Conservation (phyloP, 2,329 filamentous ascomycete species). For the Paecilomyces sp. region DNA sequence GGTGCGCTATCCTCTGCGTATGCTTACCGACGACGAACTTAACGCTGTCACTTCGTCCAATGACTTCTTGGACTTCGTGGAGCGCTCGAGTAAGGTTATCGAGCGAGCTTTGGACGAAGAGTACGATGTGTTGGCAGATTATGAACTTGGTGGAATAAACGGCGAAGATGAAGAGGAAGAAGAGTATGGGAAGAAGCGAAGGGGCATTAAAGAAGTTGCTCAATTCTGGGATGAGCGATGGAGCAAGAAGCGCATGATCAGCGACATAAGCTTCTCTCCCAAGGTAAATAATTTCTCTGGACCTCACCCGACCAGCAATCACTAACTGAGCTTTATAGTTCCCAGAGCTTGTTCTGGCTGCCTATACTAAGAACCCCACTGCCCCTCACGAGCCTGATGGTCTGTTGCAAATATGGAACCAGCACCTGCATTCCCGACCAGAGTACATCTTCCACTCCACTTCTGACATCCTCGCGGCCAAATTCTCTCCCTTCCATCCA, state of each 20-base stretch:
- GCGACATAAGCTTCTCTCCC: slow-evolving; percentile 87
- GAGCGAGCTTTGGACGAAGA: slow-evolving; percentile 92
- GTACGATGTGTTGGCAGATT: slow-evolving; percentile 93
- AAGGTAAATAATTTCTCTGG: slow-evolving; percentile 47
- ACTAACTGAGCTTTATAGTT: slow-evolving; percentile 43
- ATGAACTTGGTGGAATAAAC: slow-evolving; percentile 68
- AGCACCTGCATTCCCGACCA: slow-evolving; percentile 85
- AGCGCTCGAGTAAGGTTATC: slow-evolving; percentile 93
- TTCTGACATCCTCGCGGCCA: slow-evolving; percentile 88
- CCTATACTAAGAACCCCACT: slow-evolving; percentile 95
- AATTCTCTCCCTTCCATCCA: slow-evolving; percentile 97
- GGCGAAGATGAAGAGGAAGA: slow-evolving; percentile 75
- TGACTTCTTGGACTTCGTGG: slow-evolving; percentile 91
- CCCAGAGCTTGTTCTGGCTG: slow-evolving; percentile 82
- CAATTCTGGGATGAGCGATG: slow-evolving; percentile 94
- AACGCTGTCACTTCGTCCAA: slow-evolving; percentile 84
- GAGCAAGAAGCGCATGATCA: slow-evolving; percentile 97
- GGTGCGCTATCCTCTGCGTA: slow-evolving; percentile 65
- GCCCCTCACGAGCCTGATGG: slow-evolving; percentile 91
- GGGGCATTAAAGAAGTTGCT: slow-evolving; percentile 64
- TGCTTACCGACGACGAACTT: slow-evolving; percentile 76
- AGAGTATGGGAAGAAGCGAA: slow-evolving; percentile 40
- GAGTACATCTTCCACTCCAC: slow-evolving; percentile 97
- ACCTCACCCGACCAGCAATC: not conserved
- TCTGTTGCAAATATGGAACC: slow-evolving; percentile 93